Percentiles rank a stretch among this genome's conserved stretches.
These are phyloP conservation scores for Pyricularia pennisetigena DNA, from an alignment of 2,329 filamentous ascomycete species.

Conservation along the genomic window DNA sequence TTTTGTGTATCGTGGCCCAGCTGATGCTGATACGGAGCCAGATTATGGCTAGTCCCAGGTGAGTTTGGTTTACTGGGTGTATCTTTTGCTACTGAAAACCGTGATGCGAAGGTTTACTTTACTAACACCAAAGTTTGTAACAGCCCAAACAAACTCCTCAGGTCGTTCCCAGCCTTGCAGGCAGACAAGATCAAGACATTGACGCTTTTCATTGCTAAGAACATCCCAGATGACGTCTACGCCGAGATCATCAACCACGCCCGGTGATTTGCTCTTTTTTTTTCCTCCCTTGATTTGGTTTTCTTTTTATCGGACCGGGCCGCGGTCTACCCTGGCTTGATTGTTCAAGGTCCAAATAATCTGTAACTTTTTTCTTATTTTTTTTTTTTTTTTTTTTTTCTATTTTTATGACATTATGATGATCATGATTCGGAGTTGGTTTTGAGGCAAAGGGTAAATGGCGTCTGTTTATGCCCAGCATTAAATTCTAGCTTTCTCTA, in stretches of 20 bases:
- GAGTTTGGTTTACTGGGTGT: too few species aligned
- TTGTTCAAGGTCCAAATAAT: neutral
- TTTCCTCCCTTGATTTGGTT: neutral
- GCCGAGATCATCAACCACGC: constrained; percentile 84
- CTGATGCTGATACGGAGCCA: constrained; percentile 79
- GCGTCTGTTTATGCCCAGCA: neutral
- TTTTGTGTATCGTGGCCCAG: constrained; percentile 93
- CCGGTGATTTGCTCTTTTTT: constrained; percentile 36
- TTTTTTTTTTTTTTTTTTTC: neutral
- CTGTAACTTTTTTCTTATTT: neutral
- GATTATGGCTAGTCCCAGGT: constrained; percentile 79
- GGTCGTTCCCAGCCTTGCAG: constrained; percentile 76
- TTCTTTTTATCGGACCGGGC: neutral
- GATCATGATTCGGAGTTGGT: neutral
- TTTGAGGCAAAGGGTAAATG: neutral
- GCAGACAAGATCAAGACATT: constrained; percentile 76
- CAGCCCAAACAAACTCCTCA: constrained; percentile 87
- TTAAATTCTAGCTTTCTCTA: neutral
- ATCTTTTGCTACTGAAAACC: too few species aligned
- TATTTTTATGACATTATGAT: neutral
- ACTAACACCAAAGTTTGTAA: neutral
- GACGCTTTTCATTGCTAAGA: constrained; percentile 76
- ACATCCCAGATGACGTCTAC: constrained; percentile 86
- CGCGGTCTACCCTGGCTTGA: neutral
- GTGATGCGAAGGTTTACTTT: constrained; percentile 15